phyloP scores from a whole-genome alignment of 352 stramenopile genomes.

The Globisporangium spinosum region DNA sequence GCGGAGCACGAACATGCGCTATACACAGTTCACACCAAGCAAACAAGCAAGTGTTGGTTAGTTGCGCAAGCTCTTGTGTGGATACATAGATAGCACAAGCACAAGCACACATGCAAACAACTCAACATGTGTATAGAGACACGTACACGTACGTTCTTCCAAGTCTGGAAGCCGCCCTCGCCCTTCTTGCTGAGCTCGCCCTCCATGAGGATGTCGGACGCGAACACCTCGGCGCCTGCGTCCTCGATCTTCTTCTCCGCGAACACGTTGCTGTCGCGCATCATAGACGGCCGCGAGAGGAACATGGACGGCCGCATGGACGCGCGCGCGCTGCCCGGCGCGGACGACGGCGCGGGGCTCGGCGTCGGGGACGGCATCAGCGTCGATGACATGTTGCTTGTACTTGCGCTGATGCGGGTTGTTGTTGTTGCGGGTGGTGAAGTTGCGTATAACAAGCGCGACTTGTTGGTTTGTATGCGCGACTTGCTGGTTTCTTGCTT shows the following conservation, averaged over 20 bases:
- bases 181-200: slow-evolving; percentile 67
- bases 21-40: background rate
- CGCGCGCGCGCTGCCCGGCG: slow-evolving; percentile 17
- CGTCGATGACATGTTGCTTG: background rate
- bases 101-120: background rate
- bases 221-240: slow-evolving; percentile 49
- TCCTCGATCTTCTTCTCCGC: slow-evolving; percentile 55
- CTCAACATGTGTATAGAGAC: background rate
- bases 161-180: slow-evolving; percentile 49
- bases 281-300: slow-evolving; percentile 44
- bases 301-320: slow-evolving; percentile 32
- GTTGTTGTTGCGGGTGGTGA: background rate
- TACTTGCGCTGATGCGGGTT: too few species aligned
- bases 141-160: slow-evolving; percentile 64
- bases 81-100: background rate
- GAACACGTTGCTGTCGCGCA: slow-evolving; percentile 64
- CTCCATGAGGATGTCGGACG: slow-evolving; percentile 69
- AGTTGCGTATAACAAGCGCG: slow-evolving; percentile 5
- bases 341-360: background rate
- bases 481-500: background rate
- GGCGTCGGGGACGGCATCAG: slow-evolving; percentile 2
- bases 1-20: slow-evolving; percentile 71
- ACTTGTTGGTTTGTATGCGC: background rate
- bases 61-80: background rate
- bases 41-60: background rate